phyloP scores from a whole-genome alignment of 805 yeast species.

The Cyberlindnera sargentensis region DNA sequence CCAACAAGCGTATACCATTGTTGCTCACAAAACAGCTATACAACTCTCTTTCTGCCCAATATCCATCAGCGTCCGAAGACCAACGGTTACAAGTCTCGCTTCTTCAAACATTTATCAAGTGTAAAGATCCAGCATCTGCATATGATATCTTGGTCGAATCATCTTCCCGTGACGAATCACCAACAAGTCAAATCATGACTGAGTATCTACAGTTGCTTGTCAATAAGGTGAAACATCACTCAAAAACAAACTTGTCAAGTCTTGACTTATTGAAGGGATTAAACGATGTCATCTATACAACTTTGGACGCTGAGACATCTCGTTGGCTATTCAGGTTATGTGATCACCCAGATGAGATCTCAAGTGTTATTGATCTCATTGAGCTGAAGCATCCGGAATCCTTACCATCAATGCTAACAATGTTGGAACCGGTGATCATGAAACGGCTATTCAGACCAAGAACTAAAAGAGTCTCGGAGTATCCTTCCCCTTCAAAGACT shows the following conservation, averaged over 20 bases:
- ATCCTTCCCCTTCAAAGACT: neutral
- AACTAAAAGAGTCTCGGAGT: no score
- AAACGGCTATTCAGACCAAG: neutral
- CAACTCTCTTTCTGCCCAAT: neutral
- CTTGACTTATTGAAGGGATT: conserved; percentile 3
- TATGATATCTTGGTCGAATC: neutral
- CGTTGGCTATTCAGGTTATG: neutral
- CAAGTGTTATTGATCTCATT: conserved; percentile 8
- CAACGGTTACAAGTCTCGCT: neutral
- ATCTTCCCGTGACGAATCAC: neutral
- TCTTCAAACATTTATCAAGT: neutral
- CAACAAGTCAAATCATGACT: neutral
- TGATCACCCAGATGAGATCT: conserved; percentile 5
- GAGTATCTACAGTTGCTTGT: conserved; percentile 2
- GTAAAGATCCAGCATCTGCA: neutral
- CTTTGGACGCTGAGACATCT: neutral
- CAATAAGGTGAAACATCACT: neutral
- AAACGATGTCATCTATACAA: conserved; percentile 8
- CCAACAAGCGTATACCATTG: no score
- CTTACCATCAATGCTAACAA: neutral
- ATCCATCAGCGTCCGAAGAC: conserved; percentile 1
- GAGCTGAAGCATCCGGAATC: conserved; percentile 2
- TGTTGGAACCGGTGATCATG: neutral
- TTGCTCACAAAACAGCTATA: no score
- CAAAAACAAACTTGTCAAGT: neutral